phyloP scores from a whole-genome alignment of 2,329 filamentous ascomycete genomes.

The Xylariaceae sp. region DNA sequence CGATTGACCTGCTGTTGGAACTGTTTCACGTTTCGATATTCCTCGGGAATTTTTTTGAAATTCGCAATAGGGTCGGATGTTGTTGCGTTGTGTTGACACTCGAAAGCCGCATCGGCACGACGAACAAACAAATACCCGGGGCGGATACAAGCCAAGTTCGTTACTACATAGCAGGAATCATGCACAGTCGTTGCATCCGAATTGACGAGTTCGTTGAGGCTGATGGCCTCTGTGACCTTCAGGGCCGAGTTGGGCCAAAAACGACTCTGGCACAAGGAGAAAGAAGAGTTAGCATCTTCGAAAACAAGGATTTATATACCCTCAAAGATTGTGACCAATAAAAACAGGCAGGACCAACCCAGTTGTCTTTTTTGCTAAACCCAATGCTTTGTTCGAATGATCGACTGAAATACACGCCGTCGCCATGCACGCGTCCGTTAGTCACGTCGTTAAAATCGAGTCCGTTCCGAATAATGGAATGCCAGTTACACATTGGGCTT shows the following conservation, averaged over 20 bases:
- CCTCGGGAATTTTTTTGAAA: no score
- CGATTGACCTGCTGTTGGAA: no score
- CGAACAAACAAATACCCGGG: conserved; percentile 72
- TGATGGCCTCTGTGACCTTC: conserved; percentile 54
- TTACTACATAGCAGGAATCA: conserved; percentile 59
- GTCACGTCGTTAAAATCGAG: conserved; percentile 60
- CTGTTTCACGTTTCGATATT: no score
- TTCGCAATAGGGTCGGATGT: no score
- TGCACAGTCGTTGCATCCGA: conserved; percentile 44
- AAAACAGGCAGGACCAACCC: background rate
- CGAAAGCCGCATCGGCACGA: no score
- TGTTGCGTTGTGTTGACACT: no score
- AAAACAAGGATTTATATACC: background rate
- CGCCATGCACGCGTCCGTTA: conserved; percentile 66
- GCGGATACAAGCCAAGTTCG: conserved; percentile 79
- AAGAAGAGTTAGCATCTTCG: background rate
- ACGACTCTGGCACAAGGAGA: background rate
- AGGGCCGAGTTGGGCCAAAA: conserved; percentile 65
- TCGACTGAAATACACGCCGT: conserved; percentile 77
- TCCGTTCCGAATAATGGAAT: conserved; percentile 79
- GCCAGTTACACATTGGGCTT: conserved; percentile 73
- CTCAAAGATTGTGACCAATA: background rate
- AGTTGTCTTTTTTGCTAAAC: conserved; percentile 33
- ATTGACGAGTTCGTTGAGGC: conserved; percentile 88
- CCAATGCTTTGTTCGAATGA: conserved; percentile 49